A percentile compares a stretch with the other conserved stretches of the same genome.
Conservation (phyloP, 1,284 basidiomycete genomes). For the Hortiboletus rubellus region DNA sequence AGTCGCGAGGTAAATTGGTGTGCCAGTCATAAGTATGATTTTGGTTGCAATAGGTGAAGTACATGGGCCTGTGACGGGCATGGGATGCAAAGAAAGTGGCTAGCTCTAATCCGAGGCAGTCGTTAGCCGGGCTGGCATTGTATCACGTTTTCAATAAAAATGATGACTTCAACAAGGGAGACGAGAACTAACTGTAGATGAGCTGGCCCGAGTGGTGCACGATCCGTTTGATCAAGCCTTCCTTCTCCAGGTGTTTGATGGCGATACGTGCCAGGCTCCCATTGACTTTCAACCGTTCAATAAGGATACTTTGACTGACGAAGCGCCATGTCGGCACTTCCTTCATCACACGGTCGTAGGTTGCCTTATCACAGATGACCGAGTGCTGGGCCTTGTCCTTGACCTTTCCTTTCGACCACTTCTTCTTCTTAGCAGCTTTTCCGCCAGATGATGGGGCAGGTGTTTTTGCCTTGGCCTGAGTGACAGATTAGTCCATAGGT, state of each 20-base stretch:
- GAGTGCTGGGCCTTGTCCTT: constrained; percentile 98
- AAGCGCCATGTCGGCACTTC: constrained; percentile 99
- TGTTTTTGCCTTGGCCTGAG: constrained; percentile 69
- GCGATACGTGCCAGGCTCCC: constrained; percentile 93
- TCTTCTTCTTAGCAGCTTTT: constrained; percentile 97
- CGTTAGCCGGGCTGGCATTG: constrained; percentile 58
- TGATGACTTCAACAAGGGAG: neutral
- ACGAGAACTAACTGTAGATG: constrained; percentile 77
- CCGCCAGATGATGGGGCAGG: constrained; percentile 68
- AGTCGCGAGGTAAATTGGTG: neutral
- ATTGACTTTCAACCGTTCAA: constrained; percentile 97
- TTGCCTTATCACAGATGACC: constrained; percentile 89
- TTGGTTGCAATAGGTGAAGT: constrained; percentile 39
- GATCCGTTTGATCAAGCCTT: constrained; percentile 95
- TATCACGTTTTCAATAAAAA: constrained; percentile 12
- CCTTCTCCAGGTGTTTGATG: constrained; percentile 93
- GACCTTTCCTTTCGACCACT: constrained; percentile 99
- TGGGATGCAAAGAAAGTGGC: constrained; percentile 35
- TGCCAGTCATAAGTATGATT: constrained; percentile 27
- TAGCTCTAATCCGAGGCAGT: constrained; percentile 57
- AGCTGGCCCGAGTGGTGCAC: constrained; percentile 95
- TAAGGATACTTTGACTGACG: constrained; percentile 96
- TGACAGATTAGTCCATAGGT: constrained; percentile 12
- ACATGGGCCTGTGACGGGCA: constrained; percentile 50
- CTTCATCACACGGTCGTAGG: constrained; percentile 96